phyloP scores from a whole-genome alignment of 306 rosid species.

The Malus fusca region DNA sequence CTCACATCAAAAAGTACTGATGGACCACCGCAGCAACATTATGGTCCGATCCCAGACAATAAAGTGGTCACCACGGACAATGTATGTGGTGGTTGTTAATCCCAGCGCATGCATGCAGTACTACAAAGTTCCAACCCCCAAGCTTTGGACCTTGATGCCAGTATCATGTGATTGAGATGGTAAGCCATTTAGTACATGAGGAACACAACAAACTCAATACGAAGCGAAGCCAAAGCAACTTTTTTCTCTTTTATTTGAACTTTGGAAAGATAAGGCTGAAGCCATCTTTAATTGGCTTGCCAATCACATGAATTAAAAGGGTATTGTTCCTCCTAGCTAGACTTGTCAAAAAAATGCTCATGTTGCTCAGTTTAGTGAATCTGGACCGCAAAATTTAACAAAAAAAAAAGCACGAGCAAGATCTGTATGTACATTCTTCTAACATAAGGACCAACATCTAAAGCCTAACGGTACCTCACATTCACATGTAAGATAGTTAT shows the following conservation, averaged over 20 bases:
- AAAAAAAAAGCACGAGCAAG: too few relatives aligned
- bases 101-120: neutral
- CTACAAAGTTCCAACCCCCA: neutral
- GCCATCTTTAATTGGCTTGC: neutral
- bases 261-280: neutral
- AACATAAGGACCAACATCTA: neutral
- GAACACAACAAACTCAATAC: neutral
- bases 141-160: neutral
- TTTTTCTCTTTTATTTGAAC: neutral
- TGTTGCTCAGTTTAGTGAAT: neutral
- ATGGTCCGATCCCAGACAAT: neutral
- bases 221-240: neutral
- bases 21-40: neutral
- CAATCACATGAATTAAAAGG: neutral
- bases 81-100: neutral
- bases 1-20: neutral
- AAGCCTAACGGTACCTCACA: neutral
- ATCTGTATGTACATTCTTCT: neutral
- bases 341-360: neutral
- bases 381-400: too few relatives aligned
- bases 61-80: neutral
- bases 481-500: neutral
- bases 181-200: neutral
- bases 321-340: neutral
- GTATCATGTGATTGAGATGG: neutral